Conservation (phyloP, 331 rosid species). For the Spiraea crenata region DNA sequence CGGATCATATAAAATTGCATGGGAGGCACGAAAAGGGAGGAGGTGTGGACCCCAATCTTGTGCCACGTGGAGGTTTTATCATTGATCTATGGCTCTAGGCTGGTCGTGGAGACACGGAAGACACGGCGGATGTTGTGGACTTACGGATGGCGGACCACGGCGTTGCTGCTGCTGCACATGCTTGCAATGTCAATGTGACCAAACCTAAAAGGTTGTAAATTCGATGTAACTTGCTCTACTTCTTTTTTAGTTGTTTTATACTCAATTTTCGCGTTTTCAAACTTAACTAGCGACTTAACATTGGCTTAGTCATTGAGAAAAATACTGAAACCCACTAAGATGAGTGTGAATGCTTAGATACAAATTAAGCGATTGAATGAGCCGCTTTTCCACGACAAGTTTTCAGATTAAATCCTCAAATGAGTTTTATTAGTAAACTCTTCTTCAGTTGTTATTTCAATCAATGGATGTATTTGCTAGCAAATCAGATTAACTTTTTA, state of each 20-base stretch:
- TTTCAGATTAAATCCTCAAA: neutral
- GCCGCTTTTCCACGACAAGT: too few species aligned
- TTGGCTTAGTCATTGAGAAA: too few species aligned
- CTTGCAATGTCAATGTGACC: neutral
- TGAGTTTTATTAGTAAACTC: neutral
- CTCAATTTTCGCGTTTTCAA: neutral
- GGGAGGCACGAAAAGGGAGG: neutral
- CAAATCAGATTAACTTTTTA: conserved; percentile 1
- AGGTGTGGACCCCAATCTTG: conserved; percentile 14
- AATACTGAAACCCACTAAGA: too few species aligned
- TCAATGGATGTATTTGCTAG: neutral
- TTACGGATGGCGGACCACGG: conserved; percentile 43
- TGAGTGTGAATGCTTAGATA: too few species aligned
- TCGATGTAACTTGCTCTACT: neutral
- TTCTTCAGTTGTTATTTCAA: neutral
- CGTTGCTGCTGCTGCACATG: conserved; percentile 29
- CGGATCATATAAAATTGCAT: neutral
- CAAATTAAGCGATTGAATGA: too few species aligned
- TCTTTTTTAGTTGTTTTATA: neutral
- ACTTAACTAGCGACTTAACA: neutral
- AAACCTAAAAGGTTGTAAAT: neutral
- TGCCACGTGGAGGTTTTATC: conserved; percentile 20
- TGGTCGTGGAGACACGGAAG: conserved; percentile 50
- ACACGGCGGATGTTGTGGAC: conserved; percentile 66
- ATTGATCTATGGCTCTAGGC: conserved; percentile 23